A percentile compares a stretch with the other conserved stretches of the same genome.
Evolutionary conservation across 2,329 filamentous ascomycete genomes (phyloP).

Genomic region (Pseudocercospora fijiensis): DNA sequence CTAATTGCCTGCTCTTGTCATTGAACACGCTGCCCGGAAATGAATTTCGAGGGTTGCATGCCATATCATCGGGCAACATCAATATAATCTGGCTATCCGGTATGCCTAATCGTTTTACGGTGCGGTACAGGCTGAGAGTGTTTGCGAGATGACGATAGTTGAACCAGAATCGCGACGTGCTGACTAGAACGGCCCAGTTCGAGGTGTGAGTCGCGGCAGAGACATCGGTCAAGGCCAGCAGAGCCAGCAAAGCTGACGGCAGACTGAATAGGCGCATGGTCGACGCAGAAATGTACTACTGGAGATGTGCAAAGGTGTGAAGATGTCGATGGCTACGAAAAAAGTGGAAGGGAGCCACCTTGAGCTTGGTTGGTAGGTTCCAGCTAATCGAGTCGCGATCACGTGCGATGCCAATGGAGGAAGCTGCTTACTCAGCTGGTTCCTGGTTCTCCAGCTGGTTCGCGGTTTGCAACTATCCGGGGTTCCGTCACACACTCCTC

Average conservation of each 20-base stretch:
- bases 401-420: background rate
- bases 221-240: slow-evolving; percentile 35
- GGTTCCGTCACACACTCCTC: too few relatives aligned
- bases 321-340: background rate
- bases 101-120: slow-evolving; percentile 95
- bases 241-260: slow-evolving; percentile 30
- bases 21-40: slow-evolving; percentile 98
- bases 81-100: slow-evolving; percentile 99
- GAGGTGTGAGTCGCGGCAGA: slow-evolving; percentile 78
- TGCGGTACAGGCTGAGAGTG: slow-evolving; percentile 94
- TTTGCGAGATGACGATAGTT: slow-evolving; percentile 99
- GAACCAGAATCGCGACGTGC: slow-evolving; percentile 99
- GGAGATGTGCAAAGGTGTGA: background rate
- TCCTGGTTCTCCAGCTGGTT: too few relatives aligned
- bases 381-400: background rate
- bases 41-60: slow-evolving; percentile 96
- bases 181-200: slow-evolving; percentile 99
- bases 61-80: slow-evolving; percentile 99
- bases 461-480: too few relatives aligned
- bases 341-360: background rate
- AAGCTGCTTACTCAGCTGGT: too few relatives aligned
- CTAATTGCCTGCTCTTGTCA: slow-evolving; percentile 91
- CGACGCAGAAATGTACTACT: background rate
- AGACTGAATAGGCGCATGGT: slow-evolving; percentile 32
- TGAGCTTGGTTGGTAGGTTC: background rate